A percentile compares a stretch with the other conserved stretches of the same genome.
phyloP scores from a whole-genome alignment of 139 green algal species.

The Chlorella sp. region DNA sequence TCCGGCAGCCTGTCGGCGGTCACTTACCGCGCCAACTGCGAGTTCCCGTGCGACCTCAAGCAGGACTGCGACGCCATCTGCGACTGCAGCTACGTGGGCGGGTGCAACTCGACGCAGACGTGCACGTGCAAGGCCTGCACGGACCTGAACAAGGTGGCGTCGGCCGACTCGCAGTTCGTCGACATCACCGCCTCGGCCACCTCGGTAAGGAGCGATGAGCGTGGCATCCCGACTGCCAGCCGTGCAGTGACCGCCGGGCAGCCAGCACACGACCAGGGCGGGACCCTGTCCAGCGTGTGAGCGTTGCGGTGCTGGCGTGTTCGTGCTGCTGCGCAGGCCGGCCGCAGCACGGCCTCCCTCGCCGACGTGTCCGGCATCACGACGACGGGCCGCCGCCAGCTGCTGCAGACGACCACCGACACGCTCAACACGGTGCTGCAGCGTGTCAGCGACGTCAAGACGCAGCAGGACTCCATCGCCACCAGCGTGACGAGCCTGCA shows the following conservation, averaged over 20 bases:
- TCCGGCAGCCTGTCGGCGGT: conserved; percentile 12
- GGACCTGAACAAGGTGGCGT: conserved; percentile 7
- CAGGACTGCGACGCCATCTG: conserved; percentile 48
- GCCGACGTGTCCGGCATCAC: not conserved
- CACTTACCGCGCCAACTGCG: conserved; percentile 30
- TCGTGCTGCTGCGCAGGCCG: too few relatives aligned
- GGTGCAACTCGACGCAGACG: conserved; percentile 6
- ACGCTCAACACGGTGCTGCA: not conserved
- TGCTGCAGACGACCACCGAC: not conserved
- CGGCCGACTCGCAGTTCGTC: not conserved
- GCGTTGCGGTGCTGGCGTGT: too few relatives aligned
- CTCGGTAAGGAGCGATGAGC: not conserved
- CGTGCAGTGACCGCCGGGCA: too few relatives aligned
- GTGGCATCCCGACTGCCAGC: not conserved
- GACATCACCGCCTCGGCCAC: conserved; percentile 1
- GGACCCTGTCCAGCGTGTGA: too few relatives aligned
- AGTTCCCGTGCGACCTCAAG: conserved; percentile 37
- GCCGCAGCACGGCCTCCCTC: not conserved
- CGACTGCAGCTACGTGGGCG: conserved; percentile 34
- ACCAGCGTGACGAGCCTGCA: conserved; percentile 26
- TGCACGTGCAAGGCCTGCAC: conserved; percentile 47
- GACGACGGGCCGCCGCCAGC: not conserved
- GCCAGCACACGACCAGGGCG: too few relatives aligned
- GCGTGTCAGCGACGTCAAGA: conserved; percentile 9
- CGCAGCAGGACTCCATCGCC: conserved; percentile 25